Evolutionary conservation across 208 protist genomes (phyloP), one percentile per base, ranked within the genome.

Genomic region (Strigomonas galati): DNA sequence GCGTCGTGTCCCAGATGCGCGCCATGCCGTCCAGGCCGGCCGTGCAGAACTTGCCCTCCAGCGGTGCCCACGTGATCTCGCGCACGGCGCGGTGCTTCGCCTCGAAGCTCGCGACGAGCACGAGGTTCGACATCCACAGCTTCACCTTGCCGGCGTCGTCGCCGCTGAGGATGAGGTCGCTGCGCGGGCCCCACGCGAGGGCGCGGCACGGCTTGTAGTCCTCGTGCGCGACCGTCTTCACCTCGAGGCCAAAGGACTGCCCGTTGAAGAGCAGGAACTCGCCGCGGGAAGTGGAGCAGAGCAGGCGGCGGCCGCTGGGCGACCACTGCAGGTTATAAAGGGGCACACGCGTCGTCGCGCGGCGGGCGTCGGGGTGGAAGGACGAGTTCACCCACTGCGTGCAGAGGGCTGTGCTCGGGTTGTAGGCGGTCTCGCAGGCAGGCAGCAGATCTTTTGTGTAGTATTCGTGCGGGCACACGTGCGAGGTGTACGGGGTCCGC

Each of bases 311-410:
- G 4, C 86, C 89, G 52, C 82, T 91, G 7, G 89, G 84, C 4
- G 89, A 79, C 89, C 89, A 95, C 63, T 89, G 77, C 37, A 95
- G 55, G 67, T 71, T 81, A 54, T 84, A 83, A 19, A 95, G 68
- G 26, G 82, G 74, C 9, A 88, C 74, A 51, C 86, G 84, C 10
- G 66, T 71, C 21, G 78, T 70, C 9, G 72, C 74, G n/a, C 66
- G 65, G 30, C 88, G 86, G 48, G 78, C 74, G 46, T 95, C 89
- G 14, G 89, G 89, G 62, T 93, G 86, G 67, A 83, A 91, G 12
- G 85, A 92, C n/a, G 89, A 93, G 81, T 82, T 91, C 46, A 85
- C 86, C 87, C 89, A 95, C 79, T 95, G 89, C 65, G 89, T 95
- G 69, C 86, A 93, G 21, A 95, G 74, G 1, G 85, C 89, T 1